Conservation (phyloP, 768 basidiomycete genomes). For the Saitozyma sp. region DNA sequence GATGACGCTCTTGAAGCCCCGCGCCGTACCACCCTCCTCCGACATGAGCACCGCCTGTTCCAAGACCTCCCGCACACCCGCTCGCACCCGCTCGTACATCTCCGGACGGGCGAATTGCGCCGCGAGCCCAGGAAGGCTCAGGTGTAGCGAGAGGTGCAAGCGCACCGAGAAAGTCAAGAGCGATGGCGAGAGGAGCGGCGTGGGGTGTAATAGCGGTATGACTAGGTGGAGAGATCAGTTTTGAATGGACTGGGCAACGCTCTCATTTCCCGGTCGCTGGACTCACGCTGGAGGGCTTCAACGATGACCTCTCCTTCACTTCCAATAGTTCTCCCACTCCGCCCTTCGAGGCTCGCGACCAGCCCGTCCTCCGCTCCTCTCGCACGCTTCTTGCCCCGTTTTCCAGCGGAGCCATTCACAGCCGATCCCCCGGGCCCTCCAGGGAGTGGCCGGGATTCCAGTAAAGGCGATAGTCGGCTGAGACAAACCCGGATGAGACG, state of each 20-base stretch:
- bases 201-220: constrained; percentile 23
- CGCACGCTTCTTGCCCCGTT: constrained; percentile 50
- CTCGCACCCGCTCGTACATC: constrained; percentile 6
- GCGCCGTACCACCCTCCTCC: constrained; percentile 31
- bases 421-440: constrained; percentile 9
- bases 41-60: constrained; percentile 31
- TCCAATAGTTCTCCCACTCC: constrained; percentile 19
- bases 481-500: constrained; percentile 38
- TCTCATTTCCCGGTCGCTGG: not conserved
- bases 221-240: constrained; percentile 20
- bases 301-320: constrained; percentile 24
- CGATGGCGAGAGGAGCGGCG: constrained; percentile 32
- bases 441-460: constrained; percentile 18
- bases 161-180: constrained; percentile 41
- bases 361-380: constrained; percentile 47
- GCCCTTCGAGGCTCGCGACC: constrained; percentile 44
- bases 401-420: constrained; percentile 19
- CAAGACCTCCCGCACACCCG: constrained; percentile 26
- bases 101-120: constrained; percentile 1
- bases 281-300: constrained; percentile 34
- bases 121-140: constrained; percentile 20
- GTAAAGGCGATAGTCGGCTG: constrained; percentile 17
- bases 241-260: not conserved
- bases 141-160: constrained; percentile 36
- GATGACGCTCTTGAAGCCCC: constrained; percentile 45